phyloP scores from a whole-genome alignment of 208 protist species.

The Trypanosoma boissoni region DNA sequence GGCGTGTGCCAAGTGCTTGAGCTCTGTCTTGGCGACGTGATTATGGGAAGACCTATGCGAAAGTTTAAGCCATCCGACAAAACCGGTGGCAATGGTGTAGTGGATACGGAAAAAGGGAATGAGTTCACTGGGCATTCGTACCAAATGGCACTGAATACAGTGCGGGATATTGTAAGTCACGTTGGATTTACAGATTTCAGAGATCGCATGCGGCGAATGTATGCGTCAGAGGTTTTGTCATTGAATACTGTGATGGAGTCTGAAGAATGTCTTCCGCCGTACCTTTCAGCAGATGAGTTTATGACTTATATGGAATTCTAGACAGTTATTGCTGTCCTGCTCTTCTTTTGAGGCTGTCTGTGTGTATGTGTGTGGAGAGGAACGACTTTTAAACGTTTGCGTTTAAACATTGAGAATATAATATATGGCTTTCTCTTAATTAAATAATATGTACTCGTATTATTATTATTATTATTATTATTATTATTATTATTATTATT shows the following conservation, averaged over 20 bases:
- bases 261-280: too few species aligned
- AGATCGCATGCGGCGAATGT: conserved; percentile 27
- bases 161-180: conserved; percentile 31
- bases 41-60: conserved; percentile 38
- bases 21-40: conserved; percentile 48
- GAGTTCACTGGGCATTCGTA: conserved; percentile 73
- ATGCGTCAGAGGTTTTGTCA: conserved; percentile 25
- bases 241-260: too few species aligned
- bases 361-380: too few species aligned
- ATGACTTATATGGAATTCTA: conserved; percentile 19
- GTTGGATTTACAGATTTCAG: conserved; percentile 43
- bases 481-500: too few species aligned
- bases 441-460: too few species aligned
- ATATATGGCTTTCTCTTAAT: too few species aligned
- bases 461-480: too few species aligned
- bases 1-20: conserved; percentile 83
- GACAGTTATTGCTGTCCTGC: too few species aligned
- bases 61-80: conserved; percentile 12
- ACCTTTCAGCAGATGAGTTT: conserved; percentile 21
- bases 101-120: conserved; percentile 47
- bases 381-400: too few species aligned
- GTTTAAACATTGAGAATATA: too few species aligned
- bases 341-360: too few species aligned
- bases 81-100: conserved; percentile 12
- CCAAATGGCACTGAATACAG: conserved; percentile 42